Evolutionary conservation across 2,329 filamentous ascomycete species (phyloP).

Genomic region (Colletotrichum sp.): DNA sequence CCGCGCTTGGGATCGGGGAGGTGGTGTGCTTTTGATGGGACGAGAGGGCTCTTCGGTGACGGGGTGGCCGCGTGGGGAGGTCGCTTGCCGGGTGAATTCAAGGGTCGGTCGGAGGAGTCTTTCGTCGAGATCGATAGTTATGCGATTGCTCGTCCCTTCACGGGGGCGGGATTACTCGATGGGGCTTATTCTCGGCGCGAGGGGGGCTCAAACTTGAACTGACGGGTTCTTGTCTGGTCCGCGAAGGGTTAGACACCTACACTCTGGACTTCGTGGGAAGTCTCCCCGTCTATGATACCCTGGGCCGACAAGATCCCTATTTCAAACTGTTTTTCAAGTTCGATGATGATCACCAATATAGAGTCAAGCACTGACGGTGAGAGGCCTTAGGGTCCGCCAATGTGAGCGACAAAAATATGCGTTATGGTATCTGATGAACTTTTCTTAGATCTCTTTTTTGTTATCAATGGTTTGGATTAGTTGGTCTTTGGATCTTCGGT

Average conservation of each 20-base stretch:
- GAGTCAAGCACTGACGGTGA: slow-evolving; percentile 96
- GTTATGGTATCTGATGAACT: slow-evolving; percentile 55
- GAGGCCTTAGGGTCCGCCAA: slow-evolving; percentile 25
- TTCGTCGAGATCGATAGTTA: slow-evolving; percentile 98
- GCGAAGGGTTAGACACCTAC: slow-evolving; percentile 24
- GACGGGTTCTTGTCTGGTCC: background rate
- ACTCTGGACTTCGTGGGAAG: slow-evolving; percentile 48
- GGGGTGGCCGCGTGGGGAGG: slow-evolving; percentile 29
- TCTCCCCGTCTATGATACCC: slow-evolving; percentile 33
- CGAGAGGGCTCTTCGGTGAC: slow-evolving; percentile 26
- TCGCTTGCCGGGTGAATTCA: slow-evolving; percentile 28
- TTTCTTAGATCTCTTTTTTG: slow-evolving; percentile 12
- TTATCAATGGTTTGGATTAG: background rate
- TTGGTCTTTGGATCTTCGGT: background rate
- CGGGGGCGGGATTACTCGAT: slow-evolving; percentile 86
- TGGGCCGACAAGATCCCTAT: slow-evolving; percentile 14
- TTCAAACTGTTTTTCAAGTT: slow-evolving; percentile 24
- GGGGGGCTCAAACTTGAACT: slow-evolving; percentile 62
- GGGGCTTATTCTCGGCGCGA: slow-evolving; percentile 99
- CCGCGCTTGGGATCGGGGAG: slow-evolving; percentile 53
- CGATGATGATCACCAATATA: slow-evolving; percentile 89
- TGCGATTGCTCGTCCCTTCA: slow-evolving; percentile 80
- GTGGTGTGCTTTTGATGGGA: slow-evolving; percentile 18
- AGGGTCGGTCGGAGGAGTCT: slow-evolving; percentile 57
- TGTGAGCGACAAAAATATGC: slow-evolving; percentile 37